phyloP scores from a whole-genome alignment of 1,284 basidiomycete species.

The Prillingera fragicola region DNA sequence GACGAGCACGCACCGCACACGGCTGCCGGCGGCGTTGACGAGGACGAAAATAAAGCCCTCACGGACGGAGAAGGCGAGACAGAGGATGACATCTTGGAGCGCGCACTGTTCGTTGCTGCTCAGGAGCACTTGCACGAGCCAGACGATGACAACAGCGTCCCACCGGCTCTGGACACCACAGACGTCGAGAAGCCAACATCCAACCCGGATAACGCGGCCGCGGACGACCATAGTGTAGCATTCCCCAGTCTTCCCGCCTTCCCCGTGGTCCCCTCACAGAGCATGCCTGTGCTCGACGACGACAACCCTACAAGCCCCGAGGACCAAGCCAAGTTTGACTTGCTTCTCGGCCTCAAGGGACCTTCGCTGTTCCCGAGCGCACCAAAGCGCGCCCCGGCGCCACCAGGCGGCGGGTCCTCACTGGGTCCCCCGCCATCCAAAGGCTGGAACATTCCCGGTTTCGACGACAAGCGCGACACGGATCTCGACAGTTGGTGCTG shows the following conservation, averaged over 20 bases:
- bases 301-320: constrained; percentile 19
- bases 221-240: background rate
- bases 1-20: background rate
- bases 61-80: constrained; percentile 22
- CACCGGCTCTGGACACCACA: background rate
- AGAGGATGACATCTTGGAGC: constrained; percentile 30
- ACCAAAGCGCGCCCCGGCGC: constrained; percentile 3
- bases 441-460: constrained; percentile 38
- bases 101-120: constrained; percentile 23
- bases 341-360: constrained; percentile 27
- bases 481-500: constrained; percentile 45
- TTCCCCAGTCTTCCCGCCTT: background rate
- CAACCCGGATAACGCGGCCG: background rate
- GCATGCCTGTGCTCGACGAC: constrained; percentile 10
- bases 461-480: constrained; percentile 29
- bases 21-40: background rate
- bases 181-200: background rate
- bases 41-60: background rate
- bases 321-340: constrained; percentile 19
- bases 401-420: too few species aligned
- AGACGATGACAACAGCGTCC: background rate
- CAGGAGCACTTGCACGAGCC: background rate
- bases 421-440: constrained; percentile 15
- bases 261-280: constrained; percentile 2
- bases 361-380: constrained; percentile 19